These are phyloP conservation scores for Alternaria solani DNA, from an alignment of 2,329 filamentous ascomycete species.

Conservation along the genomic window DNA sequence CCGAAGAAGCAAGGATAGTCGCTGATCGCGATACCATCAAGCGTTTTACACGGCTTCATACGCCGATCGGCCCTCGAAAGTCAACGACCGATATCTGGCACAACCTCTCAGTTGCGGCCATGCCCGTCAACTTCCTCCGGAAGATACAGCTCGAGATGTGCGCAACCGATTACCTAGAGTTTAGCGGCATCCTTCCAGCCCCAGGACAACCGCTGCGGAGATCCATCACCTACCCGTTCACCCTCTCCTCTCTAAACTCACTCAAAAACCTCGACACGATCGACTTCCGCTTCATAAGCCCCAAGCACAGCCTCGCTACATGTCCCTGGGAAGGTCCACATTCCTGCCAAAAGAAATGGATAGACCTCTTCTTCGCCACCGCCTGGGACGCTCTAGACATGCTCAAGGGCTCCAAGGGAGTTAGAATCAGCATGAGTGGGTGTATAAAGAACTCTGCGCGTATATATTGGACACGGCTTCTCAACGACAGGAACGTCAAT, in stretches of 20 bases:
- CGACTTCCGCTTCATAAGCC: slow-evolving; percentile 32
- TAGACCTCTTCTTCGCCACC: slow-evolving; percentile 20
- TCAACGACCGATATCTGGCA: neutral
- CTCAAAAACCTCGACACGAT: slow-evolving; percentile 12
- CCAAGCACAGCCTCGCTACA: slow-evolving; percentile 18
- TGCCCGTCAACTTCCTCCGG: slow-evolving; percentile 6
- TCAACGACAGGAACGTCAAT: slow-evolving; percentile 2
- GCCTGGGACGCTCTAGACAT: slow-evolving; percentile 1
- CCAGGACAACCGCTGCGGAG: neutral
- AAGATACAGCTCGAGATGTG: slow-evolving; percentile 23
- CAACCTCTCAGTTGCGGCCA: neutral
- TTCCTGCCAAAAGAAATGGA: slow-evolving; percentile 29
- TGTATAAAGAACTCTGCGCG: slow-evolving; percentile 23
- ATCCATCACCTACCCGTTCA: neutral
- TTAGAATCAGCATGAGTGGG: slow-evolving; percentile 15
- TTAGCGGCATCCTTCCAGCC: slow-evolving; percentile 9
- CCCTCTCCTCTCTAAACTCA: neutral
- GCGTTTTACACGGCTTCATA: slow-evolving; percentile 7
- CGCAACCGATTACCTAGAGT: slow-evolving; percentile 17
- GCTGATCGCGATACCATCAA: slow-evolving; percentile 13
- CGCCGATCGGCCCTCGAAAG: neutral
- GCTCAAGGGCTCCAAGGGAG: neutral
- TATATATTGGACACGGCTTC: slow-evolving; percentile 15
- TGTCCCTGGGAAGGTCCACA: slow-evolving; percentile 23
- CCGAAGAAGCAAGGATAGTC: slow-evolving; percentile 4